These are phyloP conservation scores for Eucalyptus cloeziana DNA, from an alignment of 345 rosid species.

Conservation along the genomic window DNA sequence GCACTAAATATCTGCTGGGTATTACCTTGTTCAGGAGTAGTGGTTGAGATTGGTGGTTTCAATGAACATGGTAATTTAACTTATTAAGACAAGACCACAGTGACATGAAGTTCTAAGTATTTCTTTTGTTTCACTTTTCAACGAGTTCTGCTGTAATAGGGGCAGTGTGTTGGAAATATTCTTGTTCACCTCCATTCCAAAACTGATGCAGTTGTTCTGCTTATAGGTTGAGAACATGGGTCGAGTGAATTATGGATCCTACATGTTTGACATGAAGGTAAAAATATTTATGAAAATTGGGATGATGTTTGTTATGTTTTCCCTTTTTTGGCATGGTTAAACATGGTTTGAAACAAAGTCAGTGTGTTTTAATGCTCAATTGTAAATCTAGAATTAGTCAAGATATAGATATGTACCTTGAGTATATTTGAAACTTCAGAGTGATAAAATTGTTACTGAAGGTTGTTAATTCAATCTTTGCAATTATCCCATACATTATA, in stretches of 20 bases:
- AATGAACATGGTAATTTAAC: background rate
- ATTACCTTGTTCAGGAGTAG: background rate
- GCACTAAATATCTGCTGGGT: background rate
- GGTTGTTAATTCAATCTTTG: background rate
- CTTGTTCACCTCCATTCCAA: background rate
- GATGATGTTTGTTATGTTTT: background rate
- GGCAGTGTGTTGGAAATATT: background rate
- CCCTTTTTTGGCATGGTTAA: background rate
- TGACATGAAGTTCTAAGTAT: background rate
- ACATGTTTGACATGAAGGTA: slow-evolving; percentile 82
- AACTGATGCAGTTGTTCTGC: background rate
- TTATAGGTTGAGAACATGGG: slow-evolving; percentile 95
- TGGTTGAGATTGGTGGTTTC: background rate
- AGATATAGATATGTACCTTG: background rate
- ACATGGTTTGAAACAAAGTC: background rate
- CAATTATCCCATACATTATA: background rate
- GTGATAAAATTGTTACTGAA: background rate
- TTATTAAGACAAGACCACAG: background rate
- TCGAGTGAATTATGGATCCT: slow-evolving; percentile 70
- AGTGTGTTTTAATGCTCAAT: background rate
- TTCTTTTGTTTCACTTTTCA: background rate
- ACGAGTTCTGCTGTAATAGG: background rate
- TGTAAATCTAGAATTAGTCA: background rate
- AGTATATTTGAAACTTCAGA: background rate
- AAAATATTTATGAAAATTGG: background rate